These are phyloP conservation scores for Fomitopsis pinicola DNA, from an alignment of 1,284 basidiomycete species.

Conservation along the genomic window DNA sequence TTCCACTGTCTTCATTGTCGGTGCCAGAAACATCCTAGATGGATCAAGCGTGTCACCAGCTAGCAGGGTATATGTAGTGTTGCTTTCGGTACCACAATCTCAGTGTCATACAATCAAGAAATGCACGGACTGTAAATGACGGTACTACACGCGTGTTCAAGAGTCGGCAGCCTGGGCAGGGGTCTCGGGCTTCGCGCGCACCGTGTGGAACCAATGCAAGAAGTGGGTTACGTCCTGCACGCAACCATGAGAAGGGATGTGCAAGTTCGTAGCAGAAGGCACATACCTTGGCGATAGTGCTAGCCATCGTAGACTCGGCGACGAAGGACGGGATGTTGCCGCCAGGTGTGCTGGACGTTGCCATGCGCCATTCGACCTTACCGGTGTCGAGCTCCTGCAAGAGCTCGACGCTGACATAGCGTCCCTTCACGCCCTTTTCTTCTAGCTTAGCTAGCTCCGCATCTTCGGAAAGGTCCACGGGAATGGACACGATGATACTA, in stretches of 20 bases:
- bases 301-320: slow-evolving; percentile 52
- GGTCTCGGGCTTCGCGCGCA: slow-evolving; percentile 8
- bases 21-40: too few relatives aligned
- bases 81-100: too few relatives aligned
- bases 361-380: slow-evolving; percentile 74
- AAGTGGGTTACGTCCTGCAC: slow-evolving; percentile 67
- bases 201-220: slow-evolving; percentile 38
- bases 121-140: too few relatives aligned
- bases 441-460: slow-evolving; percentile 57
- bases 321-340: slow-evolving; percentile 64
- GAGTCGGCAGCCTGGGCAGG: neutral
- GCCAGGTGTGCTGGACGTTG: slow-evolving; percentile 69
- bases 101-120: too few relatives aligned
- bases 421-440: slow-evolving; percentile 62
- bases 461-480: slow-evolving; percentile 58
- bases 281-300: slow-evolving; percentile 57
- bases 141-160: neutral
- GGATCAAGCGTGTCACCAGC: too few relatives aligned
- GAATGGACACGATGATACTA: slow-evolving; percentile 68
- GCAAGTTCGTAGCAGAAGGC: neutral
- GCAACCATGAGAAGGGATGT: neutral
- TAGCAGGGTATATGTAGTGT: too few relatives aligned
- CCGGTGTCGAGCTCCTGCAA: slow-evolving; percentile 60
- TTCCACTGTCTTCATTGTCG: too few relatives aligned
- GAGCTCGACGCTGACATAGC: slow-evolving; percentile 67